Percentiles rank a stretch among this genome's conserved stretches.
These are phyloP conservation scores for Populus hybrid DNA, from an alignment of 441 rosid species.

Conservation along the genomic window DNA sequence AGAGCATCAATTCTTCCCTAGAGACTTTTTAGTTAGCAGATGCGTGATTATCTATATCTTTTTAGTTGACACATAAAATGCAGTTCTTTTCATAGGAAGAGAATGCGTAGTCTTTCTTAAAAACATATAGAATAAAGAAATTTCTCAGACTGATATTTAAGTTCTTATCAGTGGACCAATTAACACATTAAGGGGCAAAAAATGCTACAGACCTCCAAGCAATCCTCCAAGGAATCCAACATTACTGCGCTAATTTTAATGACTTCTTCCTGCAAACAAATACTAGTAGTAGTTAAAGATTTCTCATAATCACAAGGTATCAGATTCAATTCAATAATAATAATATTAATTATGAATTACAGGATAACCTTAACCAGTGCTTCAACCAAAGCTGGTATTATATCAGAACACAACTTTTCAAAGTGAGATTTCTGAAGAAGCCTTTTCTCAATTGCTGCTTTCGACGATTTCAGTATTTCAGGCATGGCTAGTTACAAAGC, in stretches of 20 bases:
- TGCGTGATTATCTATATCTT: too few species aligned
- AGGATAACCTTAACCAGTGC: slow-evolving; percentile 11
- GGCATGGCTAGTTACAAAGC: slow-evolving; percentile 7
- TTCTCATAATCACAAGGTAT: background rate
- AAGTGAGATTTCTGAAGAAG: background rate
- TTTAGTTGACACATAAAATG: too few species aligned
- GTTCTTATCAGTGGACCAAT: too few species aligned
- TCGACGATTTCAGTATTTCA: slow-evolving; percentile 4
- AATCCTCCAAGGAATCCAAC: slow-evolving; percentile 4
- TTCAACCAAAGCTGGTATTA: slow-evolving; percentile 4
- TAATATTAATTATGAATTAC: too few species aligned
- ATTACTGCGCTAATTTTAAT: background rate
- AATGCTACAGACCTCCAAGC: slow-evolving; percentile 11
- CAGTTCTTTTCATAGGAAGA: too few species aligned
- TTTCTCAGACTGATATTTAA: too few species aligned
- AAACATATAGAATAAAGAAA: too few species aligned
- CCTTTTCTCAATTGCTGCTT: slow-evolving; percentile 7
- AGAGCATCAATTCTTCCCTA: background rate
- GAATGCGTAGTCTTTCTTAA: too few species aligned
- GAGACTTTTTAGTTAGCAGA: background rate
- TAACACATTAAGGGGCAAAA: background rate
- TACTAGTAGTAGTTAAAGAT: background rate
- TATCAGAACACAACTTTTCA: background rate
- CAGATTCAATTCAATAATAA: background rate
- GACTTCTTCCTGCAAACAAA: background rate